Evolutionary conservation across 2,329 filamentous ascomycete genomes (phyloP).

Genomic region (Myriosclerotinia scirpicola): DNA sequence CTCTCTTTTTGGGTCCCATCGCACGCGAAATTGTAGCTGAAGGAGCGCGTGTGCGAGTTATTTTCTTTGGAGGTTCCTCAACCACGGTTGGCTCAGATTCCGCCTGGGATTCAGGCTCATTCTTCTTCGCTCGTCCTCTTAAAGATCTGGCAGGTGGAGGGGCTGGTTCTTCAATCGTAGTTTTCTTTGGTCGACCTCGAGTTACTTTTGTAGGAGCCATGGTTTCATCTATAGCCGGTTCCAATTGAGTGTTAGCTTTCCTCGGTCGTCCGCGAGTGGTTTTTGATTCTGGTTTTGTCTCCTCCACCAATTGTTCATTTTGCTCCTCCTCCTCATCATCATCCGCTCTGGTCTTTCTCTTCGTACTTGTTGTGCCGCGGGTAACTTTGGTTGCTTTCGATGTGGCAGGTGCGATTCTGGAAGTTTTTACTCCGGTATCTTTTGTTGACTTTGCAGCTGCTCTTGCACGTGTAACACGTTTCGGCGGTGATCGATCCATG

Average conservation of each 20-base stretch:
- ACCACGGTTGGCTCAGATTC: slow-evolving; percentile 30
- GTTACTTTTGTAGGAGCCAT: slow-evolving; percentile 41
- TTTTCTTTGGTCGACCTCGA: slow-evolving; percentile 50
- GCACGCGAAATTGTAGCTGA: slow-evolving; percentile 44
- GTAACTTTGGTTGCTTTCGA: slow-evolving; percentile 44
- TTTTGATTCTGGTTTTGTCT: slow-evolving; percentile 40
- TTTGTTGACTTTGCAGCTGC: slow-evolving; percentile 45
- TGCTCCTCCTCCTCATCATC: slow-evolving; percentile 37
- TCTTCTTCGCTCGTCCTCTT: slow-evolving; percentile 38
- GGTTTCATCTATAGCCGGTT: slow-evolving; percentile 32
- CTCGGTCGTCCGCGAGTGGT: slow-evolving; percentile 49
- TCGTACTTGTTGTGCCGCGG: slow-evolving; percentile 41
- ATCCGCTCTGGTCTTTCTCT: slow-evolving; percentile 57
- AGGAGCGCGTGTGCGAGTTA: slow-evolving; percentile 42
- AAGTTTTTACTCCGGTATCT: slow-evolving; percentile 45
- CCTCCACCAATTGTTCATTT: slow-evolving; percentile 32
- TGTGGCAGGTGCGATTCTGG: slow-evolving; percentile 51
- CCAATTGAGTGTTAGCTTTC: slow-evolving; percentile 43
- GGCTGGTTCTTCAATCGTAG: slow-evolving; percentile 30
- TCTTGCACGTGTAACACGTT: slow-evolving; percentile 57
- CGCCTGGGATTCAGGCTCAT: slow-evolving; percentile 32
- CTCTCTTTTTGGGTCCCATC: slow-evolving; percentile 56
- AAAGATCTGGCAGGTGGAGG: slow-evolving; percentile 29
- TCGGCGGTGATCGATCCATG: slow-evolving; percentile 58
- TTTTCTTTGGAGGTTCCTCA: slow-evolving; percentile 44